phyloP scores from a whole-genome alignment of 495 filamentous ascomycete genomes.

The Penicillium cosmopolitanum region DNA sequence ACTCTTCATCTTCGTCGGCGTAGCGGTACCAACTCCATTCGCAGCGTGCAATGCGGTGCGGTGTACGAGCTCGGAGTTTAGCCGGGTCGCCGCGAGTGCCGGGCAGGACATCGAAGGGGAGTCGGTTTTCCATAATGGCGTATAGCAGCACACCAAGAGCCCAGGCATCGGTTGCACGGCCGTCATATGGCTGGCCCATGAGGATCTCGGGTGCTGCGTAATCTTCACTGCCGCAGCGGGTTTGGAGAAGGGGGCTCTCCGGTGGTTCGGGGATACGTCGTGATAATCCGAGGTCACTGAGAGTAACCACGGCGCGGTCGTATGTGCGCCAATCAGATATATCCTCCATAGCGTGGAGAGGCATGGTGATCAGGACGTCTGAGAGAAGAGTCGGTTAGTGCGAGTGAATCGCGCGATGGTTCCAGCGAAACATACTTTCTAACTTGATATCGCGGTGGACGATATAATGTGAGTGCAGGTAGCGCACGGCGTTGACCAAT shows the following conservation, averaged over 20 bases:
- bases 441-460: slow-evolving; percentile 98
- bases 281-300: slow-evolving; percentile 92
- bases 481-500: slow-evolving; percentile 78
- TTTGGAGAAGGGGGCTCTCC: slow-evolving; percentile 73
- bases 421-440: slow-evolving; percentile 70
- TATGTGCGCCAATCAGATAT: slow-evolving; percentile 68
- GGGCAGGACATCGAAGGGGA: slow-evolving; percentile 89
- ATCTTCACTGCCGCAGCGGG: slow-evolving; percentile 92
- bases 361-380: slow-evolving; percentile 92
- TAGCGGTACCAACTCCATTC: slow-evolving; percentile 95
- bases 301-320: slow-evolving; percentile 78
- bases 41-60: slow-evolving; percentile 89
- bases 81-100: slow-evolving; percentile 70
- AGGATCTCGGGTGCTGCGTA: slow-evolving; percentile 97
- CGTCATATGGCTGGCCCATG: slow-evolving; percentile 93
- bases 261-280: slow-evolving; percentile 75
- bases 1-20: slow-evolving; percentile 74
- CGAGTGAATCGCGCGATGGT: neutral
- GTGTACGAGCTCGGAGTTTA: slow-evolving; percentile 72
- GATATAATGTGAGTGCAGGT: slow-evolving; percentile 83
- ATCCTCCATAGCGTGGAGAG: slow-evolving; percentile 53
- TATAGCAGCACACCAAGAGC: slow-evolving; percentile 92
- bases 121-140: slow-evolving; percentile 85
- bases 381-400: slow-evolving; percentile 6
- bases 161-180: slow-evolving; percentile 91